Base-by-base conservation (phyloP, 805 yeast genomes). In the Monosporozyma unispora region DNA sequence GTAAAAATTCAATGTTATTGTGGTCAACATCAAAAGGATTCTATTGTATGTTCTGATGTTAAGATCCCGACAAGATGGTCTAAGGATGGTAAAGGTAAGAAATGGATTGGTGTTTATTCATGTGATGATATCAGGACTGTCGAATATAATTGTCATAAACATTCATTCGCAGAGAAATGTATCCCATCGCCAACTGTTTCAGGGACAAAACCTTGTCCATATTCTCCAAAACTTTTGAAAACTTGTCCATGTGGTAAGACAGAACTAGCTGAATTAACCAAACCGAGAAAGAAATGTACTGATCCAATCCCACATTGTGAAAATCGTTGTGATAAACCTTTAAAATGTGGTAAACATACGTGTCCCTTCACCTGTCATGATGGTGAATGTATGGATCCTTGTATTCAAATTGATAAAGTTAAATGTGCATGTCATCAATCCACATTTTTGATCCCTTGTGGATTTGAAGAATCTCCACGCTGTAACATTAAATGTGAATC, bases 171-270 rank as follows among this genome's bases (percentile, higher is more conserved):
- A 0, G 70, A 75, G 19, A 54, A 70, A 0, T 66, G 73, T 50
- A 60, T 59, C 59, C 66, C 63, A 11, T 55, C 60, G 2, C 67
- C 63, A 33, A 52, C 63, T 8, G 45, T 54, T 59, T 42, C 57
- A 7, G 57, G 55, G 0, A 52, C 33, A 12, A 68, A 54, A 50
- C 63, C 64, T 23, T 89, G 97, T 67, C 84, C 83, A 11, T 69
- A 72, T 42, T 71, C 85, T 4, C 95, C 96, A 0, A 68, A 71
- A 16, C 54, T 68, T 1, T 64, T 82, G n/a, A 76, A 70, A 25
- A 75, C 78, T 1, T 89, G 97, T 67, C 84, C 83, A 35, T 89
- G 97, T 71, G 96, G 96, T 1, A 81, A 83, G 58, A 75, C 80
- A 2, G 56, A 60, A 4, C 70, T 82, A 9, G 60, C 60, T 1